Evolutionary conservation across 2,329 filamentous ascomycete species (phyloP).

Genomic region (Ampelomyces quisqualis): DNA sequence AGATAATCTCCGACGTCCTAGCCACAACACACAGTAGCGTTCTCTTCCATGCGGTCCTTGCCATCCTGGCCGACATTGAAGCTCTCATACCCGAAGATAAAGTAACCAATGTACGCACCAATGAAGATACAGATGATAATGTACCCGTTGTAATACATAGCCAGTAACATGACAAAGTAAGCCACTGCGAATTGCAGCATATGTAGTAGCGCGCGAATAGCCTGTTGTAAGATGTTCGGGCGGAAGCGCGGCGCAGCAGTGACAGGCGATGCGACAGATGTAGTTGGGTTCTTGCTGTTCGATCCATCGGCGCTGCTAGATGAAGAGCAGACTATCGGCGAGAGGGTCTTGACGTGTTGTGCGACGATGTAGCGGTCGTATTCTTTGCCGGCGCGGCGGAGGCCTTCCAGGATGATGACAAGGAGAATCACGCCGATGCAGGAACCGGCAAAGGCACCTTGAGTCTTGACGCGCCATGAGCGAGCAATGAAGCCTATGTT

Average conservation of each 20-base stretch:
- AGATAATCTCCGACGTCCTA: constrained; percentile 10
- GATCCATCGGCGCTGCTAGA: constrained; percentile 10
- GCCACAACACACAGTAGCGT: constrained; percentile 41
- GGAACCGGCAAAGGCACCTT: constrained; percentile 73
- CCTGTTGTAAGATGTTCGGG: constrained; percentile 67
- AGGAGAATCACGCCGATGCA: constrained; percentile 78
- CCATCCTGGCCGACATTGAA: constrained; percentile 28
- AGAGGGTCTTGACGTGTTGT: constrained; percentile 45
- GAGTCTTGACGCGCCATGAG: constrained; percentile 69
- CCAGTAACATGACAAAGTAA: constrained; percentile 76
- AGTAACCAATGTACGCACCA: constrained; percentile 39
- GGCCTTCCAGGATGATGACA: constrained; percentile 68
- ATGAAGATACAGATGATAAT: constrained; percentile 58
- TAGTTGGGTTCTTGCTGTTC: constrained; percentile 12
- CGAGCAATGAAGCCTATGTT: constrained; percentile 61
- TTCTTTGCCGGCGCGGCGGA: constrained; percentile 70
- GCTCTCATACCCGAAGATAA: constrained; percentile 42
- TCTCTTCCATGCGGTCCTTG: constrained; percentile 36
- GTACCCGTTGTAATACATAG: constrained; percentile 69
- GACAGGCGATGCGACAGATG: constrained; percentile 3
- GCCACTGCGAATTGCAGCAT: constrained; percentile 73
- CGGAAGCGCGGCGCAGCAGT: constrained; percentile 36
- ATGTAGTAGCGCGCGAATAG: constrained; percentile 68
- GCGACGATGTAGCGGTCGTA: constrained; percentile 69
- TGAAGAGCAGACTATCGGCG: constrained; percentile 14